These are phyloP conservation scores for Mycena crocata DNA, from an alignment of 768 basidiomycete species.

Conservation along the genomic window DNA sequence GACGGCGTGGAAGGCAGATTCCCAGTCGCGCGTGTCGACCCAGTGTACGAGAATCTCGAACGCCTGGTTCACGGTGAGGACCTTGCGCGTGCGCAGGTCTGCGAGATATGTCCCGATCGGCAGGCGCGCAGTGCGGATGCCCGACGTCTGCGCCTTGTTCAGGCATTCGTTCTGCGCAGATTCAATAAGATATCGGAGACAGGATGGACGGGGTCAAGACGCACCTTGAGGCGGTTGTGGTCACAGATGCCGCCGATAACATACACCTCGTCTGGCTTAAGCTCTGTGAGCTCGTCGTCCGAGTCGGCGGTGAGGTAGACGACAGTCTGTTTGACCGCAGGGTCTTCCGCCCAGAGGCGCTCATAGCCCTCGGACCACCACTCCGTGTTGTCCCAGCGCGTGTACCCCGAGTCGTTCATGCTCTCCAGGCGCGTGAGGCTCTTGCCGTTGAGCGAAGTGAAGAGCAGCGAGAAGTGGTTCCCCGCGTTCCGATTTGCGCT, in stretches of 20 bases:
- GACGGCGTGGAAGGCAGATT: constrained; percentile 85
- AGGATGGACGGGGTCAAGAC: background rate
- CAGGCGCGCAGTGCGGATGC: constrained; percentile 86
- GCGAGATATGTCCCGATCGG: constrained; percentile 94
- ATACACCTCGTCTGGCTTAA: constrained; percentile 88
- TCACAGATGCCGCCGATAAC: constrained; percentile 97
- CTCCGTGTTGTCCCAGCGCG: constrained; percentile 83
- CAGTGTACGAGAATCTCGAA: constrained; percentile 93
- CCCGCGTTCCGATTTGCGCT: constrained; percentile 83
- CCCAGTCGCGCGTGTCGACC: constrained; percentile 90
- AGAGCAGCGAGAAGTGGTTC: constrained; percentile 79
- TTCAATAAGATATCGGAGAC: constrained; percentile 13
- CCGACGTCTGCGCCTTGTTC: constrained; percentile 81
- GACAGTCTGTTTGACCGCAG: constrained; percentile 60
- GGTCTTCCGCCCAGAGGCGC: constrained; percentile 64
- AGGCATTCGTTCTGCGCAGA: constrained; percentile 82
- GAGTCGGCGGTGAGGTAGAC: constrained; percentile 97
- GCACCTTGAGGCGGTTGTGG: constrained; percentile 94
- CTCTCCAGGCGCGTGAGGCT: constrained; percentile 74
- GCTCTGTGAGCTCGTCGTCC: constrained; percentile 83
- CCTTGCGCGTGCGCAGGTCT: constrained; percentile 89
- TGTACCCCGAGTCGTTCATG: constrained; percentile 74
- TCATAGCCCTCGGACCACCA: constrained; percentile 89
- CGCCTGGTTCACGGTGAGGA: constrained; percentile 96
- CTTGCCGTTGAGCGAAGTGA: constrained; percentile 83